These are phyloP conservation scores for Tuber brumale DNA, from an alignment of 495 filamentous ascomycete genomes.

Conservation along the genomic window DNA sequence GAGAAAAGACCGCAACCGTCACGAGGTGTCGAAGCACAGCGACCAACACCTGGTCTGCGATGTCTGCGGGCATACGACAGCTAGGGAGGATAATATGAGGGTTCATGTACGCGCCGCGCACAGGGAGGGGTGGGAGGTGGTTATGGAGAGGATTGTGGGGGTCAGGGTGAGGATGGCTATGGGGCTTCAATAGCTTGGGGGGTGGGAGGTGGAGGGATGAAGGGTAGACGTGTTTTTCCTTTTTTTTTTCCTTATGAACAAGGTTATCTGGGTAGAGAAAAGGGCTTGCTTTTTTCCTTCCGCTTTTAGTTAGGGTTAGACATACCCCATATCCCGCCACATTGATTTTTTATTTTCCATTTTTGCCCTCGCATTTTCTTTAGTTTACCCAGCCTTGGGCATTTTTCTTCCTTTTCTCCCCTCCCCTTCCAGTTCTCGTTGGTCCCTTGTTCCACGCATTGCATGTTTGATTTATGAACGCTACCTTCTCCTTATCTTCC, in stretches of 20 bases:
- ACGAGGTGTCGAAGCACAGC: conserved; percentile 25
- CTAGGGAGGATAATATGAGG: conserved; percentile 32
- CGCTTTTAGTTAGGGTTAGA: not conserved
- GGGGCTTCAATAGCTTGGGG: not conserved
- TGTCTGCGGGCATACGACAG: conserved; percentile 23
- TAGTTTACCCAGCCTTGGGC: too few species aligned
- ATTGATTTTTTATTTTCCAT: not conserved
- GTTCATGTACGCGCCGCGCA: conserved; percentile 32
- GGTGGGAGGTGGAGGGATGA: not conserved
- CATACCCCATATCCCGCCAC: too few species aligned
- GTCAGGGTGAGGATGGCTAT: not conserved
- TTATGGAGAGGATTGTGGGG: not conserved
- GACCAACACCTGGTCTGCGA: conserved; percentile 12
- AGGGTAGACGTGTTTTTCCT: not conserved
- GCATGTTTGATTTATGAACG: too few species aligned
- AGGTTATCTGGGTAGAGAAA: not conserved
- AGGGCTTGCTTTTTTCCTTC: not conserved
- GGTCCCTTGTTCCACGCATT: too few species aligned
- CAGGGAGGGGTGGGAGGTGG: not conserved
- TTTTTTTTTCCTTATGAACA: not conserved
- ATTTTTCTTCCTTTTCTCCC: too few species aligned
- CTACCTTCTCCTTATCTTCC: too few species aligned
- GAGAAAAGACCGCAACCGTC: conserved; percentile 31
- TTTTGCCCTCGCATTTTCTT: too few species aligned
- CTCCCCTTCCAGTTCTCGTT: too few species aligned